Base-by-base conservation (phyloP, 768 basidiomycete genomes). In the Piloderma croceum region DNA sequence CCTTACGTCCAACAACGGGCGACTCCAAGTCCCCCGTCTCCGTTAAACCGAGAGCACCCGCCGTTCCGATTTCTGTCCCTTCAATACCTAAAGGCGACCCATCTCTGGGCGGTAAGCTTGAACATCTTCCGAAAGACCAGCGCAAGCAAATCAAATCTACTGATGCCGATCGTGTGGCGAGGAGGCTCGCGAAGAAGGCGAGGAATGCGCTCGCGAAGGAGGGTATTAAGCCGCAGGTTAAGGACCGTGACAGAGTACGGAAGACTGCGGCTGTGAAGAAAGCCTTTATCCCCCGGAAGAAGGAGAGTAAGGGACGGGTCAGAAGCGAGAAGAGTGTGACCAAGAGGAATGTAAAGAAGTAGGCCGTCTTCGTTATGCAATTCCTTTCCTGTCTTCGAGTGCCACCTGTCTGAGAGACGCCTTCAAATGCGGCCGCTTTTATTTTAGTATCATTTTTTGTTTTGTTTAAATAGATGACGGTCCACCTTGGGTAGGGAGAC, bases 151-250 rank as follows among this genome's bases (percentile, higher is more conserved):
- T 69, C 45, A 99, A 99, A 63, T 72, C 81, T 3, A 54, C 73
- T 18, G 83, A 98, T 58, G 71, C 79, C 1, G 89, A 88, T 44
- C 81, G 94, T 20, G 69, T 90, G 31, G 85, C 83, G 31, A 69
- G 94, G 35, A 71, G 94, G 42, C 57, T 92, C 60, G 90, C 88
- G 31, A 96, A 97, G 77, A 85, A 84, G 62, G 74, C 79, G 24
- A 70, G 82, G 48, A 73, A 70, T 50, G 58, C 68, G 27, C 69
- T 85, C 56, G 62, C 53, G 19, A 61, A 65, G 39, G 55, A 63
- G 47, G 65, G 61, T 10, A 55, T 63, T 9, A 56, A 61, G 41
- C 34, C 53, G 22, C 52, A 52, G 41, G 51, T 35, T 17, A 65
- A 59, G 46, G 60, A 62, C 10, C 56, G 64, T 31, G 63, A 64